These are phyloP conservation scores for Galeopsis tetrahit DNA, from an alignment of 257 asterid genomes.

Conservation along the genomic window DNA sequence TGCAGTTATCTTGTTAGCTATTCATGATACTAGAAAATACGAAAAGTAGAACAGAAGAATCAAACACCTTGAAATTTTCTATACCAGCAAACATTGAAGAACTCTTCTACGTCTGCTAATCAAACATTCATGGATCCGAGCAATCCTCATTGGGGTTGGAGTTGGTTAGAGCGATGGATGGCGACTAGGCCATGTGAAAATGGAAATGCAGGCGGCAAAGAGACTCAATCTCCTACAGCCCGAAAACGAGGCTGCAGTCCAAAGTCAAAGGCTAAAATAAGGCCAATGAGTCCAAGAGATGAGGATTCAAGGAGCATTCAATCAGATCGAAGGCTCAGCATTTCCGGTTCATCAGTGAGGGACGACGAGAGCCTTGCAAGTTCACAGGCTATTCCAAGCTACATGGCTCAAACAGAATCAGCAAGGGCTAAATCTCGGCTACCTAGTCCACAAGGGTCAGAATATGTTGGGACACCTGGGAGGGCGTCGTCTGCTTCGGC, in stretches of 20 bases:
- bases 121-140: conserved; percentile 63
- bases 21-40: too few relatives aligned
- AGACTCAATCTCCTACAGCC: conserved; percentile 43
- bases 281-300: conserved; percentile 50
- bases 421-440: conserved; percentile 62
- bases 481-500: conserved; percentile 41
- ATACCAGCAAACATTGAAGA: conserved; percentile 56
- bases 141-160: conserved; percentile 91
- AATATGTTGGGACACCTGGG: conserved; percentile 45
- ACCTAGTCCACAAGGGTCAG: conserved; percentile 52
- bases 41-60: neutral
- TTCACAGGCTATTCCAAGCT: conserved; percentile 64
- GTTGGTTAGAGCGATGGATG: conserved; percentile 90
- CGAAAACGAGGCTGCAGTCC: conserved; percentile 45
- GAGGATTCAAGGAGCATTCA: conserved; percentile 71
- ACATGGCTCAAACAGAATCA: conserved; percentile 72
- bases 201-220: conserved; percentile 37
- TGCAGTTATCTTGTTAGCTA: neutral
- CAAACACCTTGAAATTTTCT: neutral
- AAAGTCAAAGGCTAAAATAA: conserved; percentile 44
- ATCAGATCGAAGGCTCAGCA: conserved; percentile 70
- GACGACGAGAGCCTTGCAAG: conserved; percentile 76
- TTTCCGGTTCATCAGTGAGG: conserved; percentile 60
- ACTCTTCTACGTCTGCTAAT: conserved; percentile 42
- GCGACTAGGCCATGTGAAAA: conserved; percentile 75